Evolutionary conservation across 345 rosid species (phyloP).

Genomic region (Garcia nutans): DNA sequence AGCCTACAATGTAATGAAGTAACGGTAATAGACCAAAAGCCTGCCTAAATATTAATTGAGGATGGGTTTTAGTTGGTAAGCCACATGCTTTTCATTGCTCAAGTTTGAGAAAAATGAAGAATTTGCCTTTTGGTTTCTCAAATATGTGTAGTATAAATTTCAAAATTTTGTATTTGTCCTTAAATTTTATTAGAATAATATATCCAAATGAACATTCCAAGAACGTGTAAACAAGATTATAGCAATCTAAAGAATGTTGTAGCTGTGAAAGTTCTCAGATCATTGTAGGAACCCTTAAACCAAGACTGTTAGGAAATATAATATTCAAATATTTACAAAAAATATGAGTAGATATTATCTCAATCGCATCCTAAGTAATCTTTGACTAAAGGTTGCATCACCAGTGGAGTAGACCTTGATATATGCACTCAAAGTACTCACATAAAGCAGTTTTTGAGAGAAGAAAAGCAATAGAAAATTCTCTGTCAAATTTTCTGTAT

Average conservation of each 20-base stretch:
- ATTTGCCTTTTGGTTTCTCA: background rate
- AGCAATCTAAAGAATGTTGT: background rate
- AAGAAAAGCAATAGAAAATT: too few relatives aligned
- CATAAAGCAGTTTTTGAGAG: too few relatives aligned
- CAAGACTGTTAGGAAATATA: background rate
- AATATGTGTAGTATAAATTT: too few relatives aligned
- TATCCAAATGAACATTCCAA: background rate
- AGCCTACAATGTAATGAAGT: constrained; percentile 34
- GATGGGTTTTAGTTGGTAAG: constrained; percentile 53
- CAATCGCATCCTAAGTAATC: too few relatives aligned
- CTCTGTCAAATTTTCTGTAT: too few relatives aligned
- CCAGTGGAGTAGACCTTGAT: too few relatives aligned
- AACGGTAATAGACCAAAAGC: constrained; percentile 66
- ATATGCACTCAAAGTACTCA: too few relatives aligned
- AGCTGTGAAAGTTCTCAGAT: background rate
- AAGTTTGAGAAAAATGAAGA: constrained; percentile 4
- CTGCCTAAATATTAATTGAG: constrained; percentile 37
- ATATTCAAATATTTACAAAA: too few relatives aligned
- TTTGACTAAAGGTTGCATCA: too few relatives aligned
- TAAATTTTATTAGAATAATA: background rate
- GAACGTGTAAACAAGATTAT: background rate
- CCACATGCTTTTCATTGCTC: constrained; percentile 71
- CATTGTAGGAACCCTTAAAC: background rate
- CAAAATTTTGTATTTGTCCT: background rate
- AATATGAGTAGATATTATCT: too few relatives aligned